Evolutionary conservation across 306 rosid species (phyloP), one percentile per base, ranked within the genome.

Genomic region (Prosopis cineraria): DNA sequence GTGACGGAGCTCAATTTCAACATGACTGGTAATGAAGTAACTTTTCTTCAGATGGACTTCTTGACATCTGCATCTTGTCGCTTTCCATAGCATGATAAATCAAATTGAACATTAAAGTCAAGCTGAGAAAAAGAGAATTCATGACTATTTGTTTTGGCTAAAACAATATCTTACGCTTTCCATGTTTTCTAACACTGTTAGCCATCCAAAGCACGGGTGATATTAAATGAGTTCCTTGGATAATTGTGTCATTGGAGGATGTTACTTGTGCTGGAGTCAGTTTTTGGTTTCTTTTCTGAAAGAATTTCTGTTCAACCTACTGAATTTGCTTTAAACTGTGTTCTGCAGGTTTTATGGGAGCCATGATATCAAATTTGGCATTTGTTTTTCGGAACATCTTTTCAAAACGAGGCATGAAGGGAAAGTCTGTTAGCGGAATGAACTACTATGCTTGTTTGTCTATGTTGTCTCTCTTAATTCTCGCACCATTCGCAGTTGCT

Each of bases 1-100:
- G 85, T 90, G 80, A 93, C 98, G 29, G 98, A 93, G 89, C 98
- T 93, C 79, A 91, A 93, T 83, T 93, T 93, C 89, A 93, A 93
- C 81, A 93, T 93, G 98, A 90, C 17, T 19, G 98, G 98, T 93
- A 91, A 83, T 39, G 24, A 12, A 34, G 12, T 11, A 55, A 67
- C 34, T 60, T 81, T 19, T 65, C 62, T 74, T 40, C 8, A 36
- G 27, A 69, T 27, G 12, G 33, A 20, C 27, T 0, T 65, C 50
- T 60, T 45, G 68, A 40, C 20, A 45, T 0, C 6, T 41, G 44
- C 55, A 62, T 43, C 24, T 7, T 78, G 17, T 53, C 62, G 43
- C 34, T 44, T 45, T 68, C 40, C 53, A 8, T 43, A 65, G 44
- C 43, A 64, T 40, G 45, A 44, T 45, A 30, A 71, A 20, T 25